phyloP scores from a whole-genome alignment of 192 early-diverging fungal genomes.

The Podila epigama region DNA sequence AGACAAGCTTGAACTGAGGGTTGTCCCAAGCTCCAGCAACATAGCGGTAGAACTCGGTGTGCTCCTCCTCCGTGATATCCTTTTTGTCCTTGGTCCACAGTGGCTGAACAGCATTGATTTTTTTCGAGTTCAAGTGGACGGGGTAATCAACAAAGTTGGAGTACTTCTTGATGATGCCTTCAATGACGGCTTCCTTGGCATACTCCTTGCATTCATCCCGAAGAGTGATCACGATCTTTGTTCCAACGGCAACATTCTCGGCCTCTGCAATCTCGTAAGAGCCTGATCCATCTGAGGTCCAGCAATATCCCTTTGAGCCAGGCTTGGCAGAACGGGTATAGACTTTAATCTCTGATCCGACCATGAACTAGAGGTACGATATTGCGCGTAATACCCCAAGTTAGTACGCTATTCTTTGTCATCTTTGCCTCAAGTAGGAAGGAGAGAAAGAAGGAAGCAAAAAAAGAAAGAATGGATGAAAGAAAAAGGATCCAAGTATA shows the following conservation, averaged over 20 bases:
- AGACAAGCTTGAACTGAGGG: slow-evolving; percentile 65
- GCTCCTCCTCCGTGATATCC: slow-evolving; percentile 61
- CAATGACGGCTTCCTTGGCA: slow-evolving; percentile 51
- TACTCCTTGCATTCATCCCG: slow-evolving; percentile 76
- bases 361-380: slow-evolving; percentile 66
- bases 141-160: slow-evolving; percentile 72
- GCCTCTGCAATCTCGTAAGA: slow-evolving; percentile 83
- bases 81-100: slow-evolving; percentile 68
- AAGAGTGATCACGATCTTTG: slow-evolving; percentile 81
- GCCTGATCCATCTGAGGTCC: slow-evolving; percentile 79
- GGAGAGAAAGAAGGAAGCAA: neutral
- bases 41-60: slow-evolving; percentile 68
- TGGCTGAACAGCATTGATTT: slow-evolving; percentile 66
- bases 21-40: slow-evolving; percentile 67
- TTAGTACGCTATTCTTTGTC: neutral
- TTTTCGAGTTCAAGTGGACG: slow-evolving; percentile 61
- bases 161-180: slow-evolving; percentile 71
- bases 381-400: neutral
- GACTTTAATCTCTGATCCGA: slow-evolving; percentile 82
- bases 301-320: slow-evolving; percentile 73
- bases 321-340: slow-evolving; percentile 70
- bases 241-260: slow-evolving; percentile 80
- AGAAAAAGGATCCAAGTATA: slow-evolving; percentile 18
- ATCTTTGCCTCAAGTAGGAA: neutral
- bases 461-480: neutral